Evolutionary conservation across 192 early-diverging fungal genomes (phyloP), one percentile per base, ranked within the genome.

Genomic region (Phycomyces nitens): DNA sequence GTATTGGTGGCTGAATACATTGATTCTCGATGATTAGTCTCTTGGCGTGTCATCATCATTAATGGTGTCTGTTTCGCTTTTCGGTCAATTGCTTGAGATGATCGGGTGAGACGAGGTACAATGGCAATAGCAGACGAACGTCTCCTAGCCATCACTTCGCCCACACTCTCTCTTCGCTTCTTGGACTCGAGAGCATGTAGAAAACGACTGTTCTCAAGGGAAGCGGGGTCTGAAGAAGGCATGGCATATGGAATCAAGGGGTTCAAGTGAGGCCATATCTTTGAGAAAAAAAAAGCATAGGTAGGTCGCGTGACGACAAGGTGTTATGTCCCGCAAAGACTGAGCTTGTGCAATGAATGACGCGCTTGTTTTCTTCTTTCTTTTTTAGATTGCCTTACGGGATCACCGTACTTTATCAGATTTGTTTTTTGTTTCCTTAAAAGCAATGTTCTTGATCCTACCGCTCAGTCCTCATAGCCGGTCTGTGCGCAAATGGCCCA

Each of bases 151-250:
- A 54, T 44, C 24, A 29, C 8, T n/a, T 63, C 62, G 6, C 52
- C 62, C 9, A 63, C 41, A 53, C 62, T 63, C 40, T 63, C 62
- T 41, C 62, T 38, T 54, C 62, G 52, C 23, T 63, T 63, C 21
- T 26, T 63, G 2, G 18, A 47, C 18, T 47, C 15, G 44, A 47
- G 44, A 18, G 44, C 44, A 47, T 47, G 18, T 47, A 47, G 44
- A 18, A 47, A 47, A n/a, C 44, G 44, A 47, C 44, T 47, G 44
- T 47, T 47, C 18, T 47, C 44, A 47, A n/a, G 18, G 2, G 15
- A 47, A 47, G 44, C 44, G 18, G 44, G 15, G 44, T 47, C 44
- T 47, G 12, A n/a, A n/a, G 44, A 47, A 47, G 44, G 15, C 44
- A 47, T 47, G 44, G 18, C 44, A 47, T 34, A 34, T 47, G 44